Percentiles rank a stretch among this genome's conserved stretches.
Conservation (phyloP, 371 early-diverging fungal genomes). For the Smittium culicis region DNA sequence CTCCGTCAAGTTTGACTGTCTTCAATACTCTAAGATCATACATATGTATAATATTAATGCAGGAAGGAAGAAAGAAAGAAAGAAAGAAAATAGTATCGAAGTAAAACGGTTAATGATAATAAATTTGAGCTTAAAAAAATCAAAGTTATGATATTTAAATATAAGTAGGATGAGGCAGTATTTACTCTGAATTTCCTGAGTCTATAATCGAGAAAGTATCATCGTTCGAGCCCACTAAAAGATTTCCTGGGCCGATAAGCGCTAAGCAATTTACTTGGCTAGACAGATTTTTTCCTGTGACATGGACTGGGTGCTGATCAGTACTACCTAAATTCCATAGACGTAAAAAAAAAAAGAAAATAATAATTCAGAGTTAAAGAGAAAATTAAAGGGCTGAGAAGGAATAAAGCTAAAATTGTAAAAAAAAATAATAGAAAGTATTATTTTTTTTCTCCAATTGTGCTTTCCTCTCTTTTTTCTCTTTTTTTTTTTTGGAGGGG, state of each 20-base stretch:
- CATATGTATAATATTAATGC: no score
- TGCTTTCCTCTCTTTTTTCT: no score
- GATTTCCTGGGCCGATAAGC: not conserved
- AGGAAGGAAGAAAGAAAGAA: no score
- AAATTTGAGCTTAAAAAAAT: no score
- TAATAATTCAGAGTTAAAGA: not conserved
- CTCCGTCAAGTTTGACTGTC: not conserved
- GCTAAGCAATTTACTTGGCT: constrained; percentile 14
- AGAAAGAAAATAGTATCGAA: no score
- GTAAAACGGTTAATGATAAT: no score
- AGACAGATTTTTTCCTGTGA: constrained; percentile 6
- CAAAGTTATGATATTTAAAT: no score
- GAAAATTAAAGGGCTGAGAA: not conserved
- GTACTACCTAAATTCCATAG: not conserved
- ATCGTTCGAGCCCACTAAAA: constrained; percentile 2
- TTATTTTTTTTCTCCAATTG: no score
- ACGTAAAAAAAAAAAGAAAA: constrained; percentile 4
- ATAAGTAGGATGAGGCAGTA: not conserved
- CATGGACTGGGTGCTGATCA: not conserved
- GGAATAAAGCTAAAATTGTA: no score
- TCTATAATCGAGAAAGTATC: constrained; percentile 1
- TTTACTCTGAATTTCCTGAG: not conserved
- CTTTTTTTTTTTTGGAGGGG: no score
- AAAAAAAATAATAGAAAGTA: no score
- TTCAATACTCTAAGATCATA: not conserved